These are phyloP conservation scores for Saccharomycopsis hybrid DNA, from an alignment of 1,139 yeast species.

Conservation along the genomic window DNA sequence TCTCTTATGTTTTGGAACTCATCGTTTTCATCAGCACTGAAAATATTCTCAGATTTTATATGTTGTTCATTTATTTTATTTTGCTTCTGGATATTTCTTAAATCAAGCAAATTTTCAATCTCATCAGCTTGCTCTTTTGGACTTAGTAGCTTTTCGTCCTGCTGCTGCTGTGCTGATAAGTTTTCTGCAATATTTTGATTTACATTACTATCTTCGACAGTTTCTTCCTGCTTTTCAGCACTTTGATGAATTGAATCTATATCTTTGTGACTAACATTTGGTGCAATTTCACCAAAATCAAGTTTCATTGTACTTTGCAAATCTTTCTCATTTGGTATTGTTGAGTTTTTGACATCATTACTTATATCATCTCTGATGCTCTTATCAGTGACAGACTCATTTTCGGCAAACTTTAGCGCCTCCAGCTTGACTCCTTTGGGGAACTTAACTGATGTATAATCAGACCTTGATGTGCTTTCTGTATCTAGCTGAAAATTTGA, in stretches of 20 bases:
- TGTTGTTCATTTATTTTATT: neutral
- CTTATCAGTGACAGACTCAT: too few relatives aligned
- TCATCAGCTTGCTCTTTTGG: constrained; percentile 12
- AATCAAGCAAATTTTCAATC: constrained; percentile 11
- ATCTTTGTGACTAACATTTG: too few relatives aligned
- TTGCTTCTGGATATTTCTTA: constrained; percentile 1
- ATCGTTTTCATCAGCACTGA: constrained; percentile 11
- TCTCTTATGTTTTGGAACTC: constrained; percentile 10
- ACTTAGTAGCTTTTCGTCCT: neutral
- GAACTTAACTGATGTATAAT: too few relatives aligned
- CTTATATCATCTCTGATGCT: too few relatives aligned
- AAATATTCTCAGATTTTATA: neutral
- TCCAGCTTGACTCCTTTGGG: too few relatives aligned
- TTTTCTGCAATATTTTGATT: neutral
- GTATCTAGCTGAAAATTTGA: too few relatives aligned
- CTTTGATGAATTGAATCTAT: neutral
- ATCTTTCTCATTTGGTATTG: too few relatives aligned
- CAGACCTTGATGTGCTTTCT: too few relatives aligned
- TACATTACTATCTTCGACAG: neutral
- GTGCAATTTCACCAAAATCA: too few relatives aligned
- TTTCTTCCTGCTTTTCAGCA: neutral
- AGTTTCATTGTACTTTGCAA: too few relatives aligned
- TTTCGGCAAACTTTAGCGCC: too few relatives aligned
- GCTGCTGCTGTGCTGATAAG: neutral
- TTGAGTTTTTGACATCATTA: too few relatives aligned